Percentiles rank a stretch among this genome's conserved stretches.
Evolutionary conservation across 305 asterid genomes (phyloP).

Genomic region (Rubia balearica): DNA sequence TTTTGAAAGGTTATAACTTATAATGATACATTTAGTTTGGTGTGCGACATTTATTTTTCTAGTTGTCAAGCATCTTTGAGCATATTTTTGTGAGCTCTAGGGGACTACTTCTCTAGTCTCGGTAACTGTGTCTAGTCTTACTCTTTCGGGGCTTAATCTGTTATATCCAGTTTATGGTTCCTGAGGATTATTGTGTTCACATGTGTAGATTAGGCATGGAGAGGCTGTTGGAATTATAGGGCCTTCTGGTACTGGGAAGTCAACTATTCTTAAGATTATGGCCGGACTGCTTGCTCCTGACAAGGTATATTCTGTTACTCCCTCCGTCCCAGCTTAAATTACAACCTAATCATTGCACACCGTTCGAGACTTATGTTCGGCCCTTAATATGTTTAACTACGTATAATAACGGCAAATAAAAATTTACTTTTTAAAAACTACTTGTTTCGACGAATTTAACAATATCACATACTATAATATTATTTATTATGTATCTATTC

Average conservation of each 20-base stretch:
- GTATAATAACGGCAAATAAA: too few species aligned
- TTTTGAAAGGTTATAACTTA: not conserved
- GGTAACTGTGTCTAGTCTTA: not conserved
- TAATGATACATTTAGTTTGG: not conserved
- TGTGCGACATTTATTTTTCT: not conserved
- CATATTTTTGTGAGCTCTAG: not conserved
- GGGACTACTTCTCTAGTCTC: not conserved
- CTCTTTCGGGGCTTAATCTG: not conserved
- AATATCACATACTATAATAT: too few species aligned
- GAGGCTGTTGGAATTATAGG: conserved; percentile 99
- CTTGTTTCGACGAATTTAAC: too few species aligned
- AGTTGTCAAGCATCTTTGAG: not conserved
- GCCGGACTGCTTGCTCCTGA: conserved; percentile 99
- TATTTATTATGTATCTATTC: too few species aligned
- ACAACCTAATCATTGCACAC: too few species aligned
- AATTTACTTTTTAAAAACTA: too few species aligned
- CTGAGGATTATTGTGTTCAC: conserved; percentile 2
- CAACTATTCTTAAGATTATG: conserved; percentile 91
- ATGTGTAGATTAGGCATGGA: conserved; percentile 87
- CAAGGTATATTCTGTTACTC: conserved; percentile 42
- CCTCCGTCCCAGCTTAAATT: conserved; percentile 10
- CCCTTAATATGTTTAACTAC: too few species aligned
- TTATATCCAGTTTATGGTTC: not conserved
- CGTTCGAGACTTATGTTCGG: too few species aligned
- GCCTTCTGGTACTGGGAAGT: conserved; percentile 98